These are phyloP conservation scores for Coleophoma eucalyptorum DNA, from an alignment of 2,329 filamentous ascomycete genomes.

Conservation along the genomic window DNA sequence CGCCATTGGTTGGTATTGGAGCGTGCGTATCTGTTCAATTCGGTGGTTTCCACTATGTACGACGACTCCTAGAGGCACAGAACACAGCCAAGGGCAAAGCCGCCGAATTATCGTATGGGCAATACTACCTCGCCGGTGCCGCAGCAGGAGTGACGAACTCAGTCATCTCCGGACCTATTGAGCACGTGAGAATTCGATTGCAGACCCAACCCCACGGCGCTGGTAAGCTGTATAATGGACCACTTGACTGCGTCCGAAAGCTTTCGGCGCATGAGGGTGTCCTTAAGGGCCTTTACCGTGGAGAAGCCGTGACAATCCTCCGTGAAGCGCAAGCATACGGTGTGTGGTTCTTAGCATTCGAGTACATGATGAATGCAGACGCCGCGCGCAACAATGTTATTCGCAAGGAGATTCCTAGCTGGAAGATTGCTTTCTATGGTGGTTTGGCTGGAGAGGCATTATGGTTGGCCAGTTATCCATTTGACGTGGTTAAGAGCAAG, in stretches of 20 bases:
- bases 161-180: slow-evolving; percentile 84
- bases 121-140: slow-evolving; percentile 89
- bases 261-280: slow-evolving; percentile 66
- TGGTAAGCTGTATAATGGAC: slow-evolving; percentile 73
- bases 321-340: slow-evolving; percentile 95
- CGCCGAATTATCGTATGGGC: slow-evolving; percentile 64
- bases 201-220: slow-evolving; percentile 94
- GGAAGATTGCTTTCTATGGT: slow-evolving; percentile 89
- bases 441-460: slow-evolving; percentile 90
- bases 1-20: slow-evolving; percentile 90
- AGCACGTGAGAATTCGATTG: slow-evolving; percentile 92
- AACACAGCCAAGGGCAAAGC: slow-evolving; percentile 49
- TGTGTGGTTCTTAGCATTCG: slow-evolving; percentile 90
- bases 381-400: slow-evolving; percentile 71
- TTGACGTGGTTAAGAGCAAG: slow-evolving; percentile 98
- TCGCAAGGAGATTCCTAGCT: slow-evolving; percentile 73
- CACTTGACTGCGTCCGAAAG: slow-evolving; percentile 86
- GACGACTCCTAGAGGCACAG: slow-evolving; percentile 75
- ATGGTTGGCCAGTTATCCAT: slow-evolving; percentile 90
- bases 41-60: slow-evolving; percentile 90
- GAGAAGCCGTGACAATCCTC: slow-evolving; percentile 77
- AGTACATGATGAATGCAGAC: slow-evolving; percentile 93
- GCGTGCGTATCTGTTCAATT: slow-evolving; percentile 99
- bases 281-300: slow-evolving; percentile 76
- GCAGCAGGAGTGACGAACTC: slow-evolving; percentile 92